Evolutionary conservation across 257 asterid genomes (phyloP).

Genomic region (Leonotis leonurus): DNA sequence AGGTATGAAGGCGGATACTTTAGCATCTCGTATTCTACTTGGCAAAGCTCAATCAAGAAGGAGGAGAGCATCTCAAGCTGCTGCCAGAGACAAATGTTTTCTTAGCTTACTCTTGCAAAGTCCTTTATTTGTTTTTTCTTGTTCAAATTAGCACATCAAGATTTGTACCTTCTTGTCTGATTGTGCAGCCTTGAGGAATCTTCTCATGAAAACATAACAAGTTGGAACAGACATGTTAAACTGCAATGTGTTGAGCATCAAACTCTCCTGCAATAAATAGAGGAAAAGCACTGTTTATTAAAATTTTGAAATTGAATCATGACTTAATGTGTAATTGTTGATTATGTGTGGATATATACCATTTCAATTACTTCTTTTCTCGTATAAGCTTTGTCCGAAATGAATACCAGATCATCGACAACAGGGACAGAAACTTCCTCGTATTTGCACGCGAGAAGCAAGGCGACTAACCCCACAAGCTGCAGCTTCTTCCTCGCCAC

Average conservation of each 20-base stretch:
- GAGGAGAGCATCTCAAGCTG: slow-evolving; percentile 74
- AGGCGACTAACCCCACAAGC: slow-evolving; percentile 84
- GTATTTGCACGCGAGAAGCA: slow-evolving; percentile 92
- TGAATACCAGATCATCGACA: slow-evolving; percentile 76
- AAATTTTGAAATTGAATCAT: not conserved
- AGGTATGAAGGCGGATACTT: slow-evolving; percentile 65
- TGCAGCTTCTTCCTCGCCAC: slow-evolving; percentile 80
- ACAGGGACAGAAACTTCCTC: slow-evolving; percentile 87
- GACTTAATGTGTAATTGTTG: too few species aligned
- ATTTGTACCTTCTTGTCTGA: slow-evolving; percentile 57
- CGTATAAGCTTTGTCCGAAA: slow-evolving; percentile 85
- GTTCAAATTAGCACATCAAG: not conserved
- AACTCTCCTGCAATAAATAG: slow-evolving; percentile 45
- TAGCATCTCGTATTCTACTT: slow-evolving; percentile 88
- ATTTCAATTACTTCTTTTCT: slow-evolving; percentile 79
- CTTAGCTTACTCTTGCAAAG: too few species aligned
- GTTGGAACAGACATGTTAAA: slow-evolving; percentile 91
- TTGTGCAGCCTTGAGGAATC: slow-evolving; percentile 91
- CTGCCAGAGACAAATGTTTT: not conserved
- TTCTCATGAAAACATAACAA: slow-evolving; percentile 69
- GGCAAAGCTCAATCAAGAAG: slow-evolving; percentile 81
- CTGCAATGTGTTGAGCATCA: slow-evolving; percentile 78
- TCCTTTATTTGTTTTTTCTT: not conserved
- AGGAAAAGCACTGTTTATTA: too few species aligned
- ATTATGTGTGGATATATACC: slow-evolving; percentile 38